These are phyloP conservation scores for Nannochloris sp. DNA, from an alignment of 139 green algal species.

Conservation along the genomic window DNA sequence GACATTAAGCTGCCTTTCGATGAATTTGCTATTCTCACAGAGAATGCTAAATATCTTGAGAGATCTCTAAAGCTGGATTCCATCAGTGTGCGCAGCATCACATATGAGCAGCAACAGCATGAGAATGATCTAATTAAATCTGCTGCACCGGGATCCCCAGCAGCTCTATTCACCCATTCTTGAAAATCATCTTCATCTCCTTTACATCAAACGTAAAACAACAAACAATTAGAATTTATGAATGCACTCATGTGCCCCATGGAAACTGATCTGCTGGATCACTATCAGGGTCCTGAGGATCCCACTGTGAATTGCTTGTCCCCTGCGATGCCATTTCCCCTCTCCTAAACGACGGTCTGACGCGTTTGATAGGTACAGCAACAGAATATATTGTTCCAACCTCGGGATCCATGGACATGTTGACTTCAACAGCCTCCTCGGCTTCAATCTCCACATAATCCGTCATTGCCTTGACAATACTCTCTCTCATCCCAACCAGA, in stretches of 20 bases:
- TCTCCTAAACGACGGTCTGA: slow-evolving; percentile 47
- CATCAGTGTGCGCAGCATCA: slow-evolving; percentile 8
- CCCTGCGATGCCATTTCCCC: slow-evolving; percentile 4
- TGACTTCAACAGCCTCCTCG: slow-evolving; percentile 69
- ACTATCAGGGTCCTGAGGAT: slow-evolving; percentile 36
- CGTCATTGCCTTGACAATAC: slow-evolving; percentile 59
- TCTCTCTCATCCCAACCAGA: slow-evolving; percentile 65
- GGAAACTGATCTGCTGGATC: slow-evolving; percentile 66
- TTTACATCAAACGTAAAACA: too few relatives aligned
- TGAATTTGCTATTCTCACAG: slow-evolving; percentile 56
- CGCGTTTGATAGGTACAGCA: slow-evolving; percentile 70
- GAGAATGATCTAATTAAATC: neutral
- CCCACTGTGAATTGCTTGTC: neutral
- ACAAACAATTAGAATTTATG: too few relatives aligned
- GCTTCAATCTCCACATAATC: slow-evolving; percentile 81
- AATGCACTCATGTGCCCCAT: slow-evolving; percentile 50
- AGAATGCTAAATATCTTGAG: slow-evolving; percentile 65
- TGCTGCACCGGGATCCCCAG: slow-evolving; percentile 4
- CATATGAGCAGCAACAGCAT: slow-evolving; percentile 17
- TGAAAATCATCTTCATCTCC: neutral
- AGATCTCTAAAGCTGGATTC: slow-evolving; percentile 9
- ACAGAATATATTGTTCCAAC: slow-evolving; percentile 85
- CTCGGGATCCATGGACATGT: slow-evolving; percentile 61
- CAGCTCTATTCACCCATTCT: neutral
- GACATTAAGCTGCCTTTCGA: slow-evolving; percentile 61